Evolutionary conservation across 352 stramenopile genomes (phyloP).

Genomic region (Phytopythium cucurbitacearum): DNA sequence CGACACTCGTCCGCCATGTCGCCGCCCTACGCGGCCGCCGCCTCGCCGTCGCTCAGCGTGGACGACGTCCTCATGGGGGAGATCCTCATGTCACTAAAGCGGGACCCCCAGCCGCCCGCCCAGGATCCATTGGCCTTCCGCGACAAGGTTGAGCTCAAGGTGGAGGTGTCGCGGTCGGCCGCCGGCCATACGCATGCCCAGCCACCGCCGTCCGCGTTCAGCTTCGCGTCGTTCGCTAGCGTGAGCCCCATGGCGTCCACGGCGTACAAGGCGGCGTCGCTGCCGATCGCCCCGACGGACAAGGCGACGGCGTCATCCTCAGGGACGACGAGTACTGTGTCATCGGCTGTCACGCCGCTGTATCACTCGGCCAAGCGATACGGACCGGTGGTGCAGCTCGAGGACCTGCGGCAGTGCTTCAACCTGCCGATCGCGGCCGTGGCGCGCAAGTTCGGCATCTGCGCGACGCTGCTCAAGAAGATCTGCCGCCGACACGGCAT

Average conservation of each 20-base stretch:
- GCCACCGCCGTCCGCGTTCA: constrained; percentile 26
- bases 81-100: constrained; percentile 78
- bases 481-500: constrained; percentile 80
- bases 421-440: constrained; percentile 83
- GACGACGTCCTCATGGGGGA: constrained; percentile 73
- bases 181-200: constrained; percentile 4
- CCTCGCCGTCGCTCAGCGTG: constrained; percentile 23
- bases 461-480: constrained; percentile 82
- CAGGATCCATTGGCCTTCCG: constrained; percentile 18
- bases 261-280: constrained; percentile 19
- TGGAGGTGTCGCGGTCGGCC: constrained; percentile 21
- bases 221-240: constrained; percentile 23
- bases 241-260: constrained; percentile 50
- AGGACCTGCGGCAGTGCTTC: constrained; percentile 73
- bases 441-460: constrained; percentile 81
- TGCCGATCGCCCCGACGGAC: background rate
- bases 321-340: background rate
- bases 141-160: constrained; percentile 41
- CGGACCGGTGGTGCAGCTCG: constrained; percentile 63
- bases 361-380: constrained; percentile 39
- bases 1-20: constrained; percentile 7
- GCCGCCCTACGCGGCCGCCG: background rate
- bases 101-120: constrained; percentile 10
- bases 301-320: too few species aligned
- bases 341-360: too few species aligned